phyloP scores from a whole-genome alignment of 2,329 filamentous ascomycete species.

The Colletotrichum trifolii region DNA sequence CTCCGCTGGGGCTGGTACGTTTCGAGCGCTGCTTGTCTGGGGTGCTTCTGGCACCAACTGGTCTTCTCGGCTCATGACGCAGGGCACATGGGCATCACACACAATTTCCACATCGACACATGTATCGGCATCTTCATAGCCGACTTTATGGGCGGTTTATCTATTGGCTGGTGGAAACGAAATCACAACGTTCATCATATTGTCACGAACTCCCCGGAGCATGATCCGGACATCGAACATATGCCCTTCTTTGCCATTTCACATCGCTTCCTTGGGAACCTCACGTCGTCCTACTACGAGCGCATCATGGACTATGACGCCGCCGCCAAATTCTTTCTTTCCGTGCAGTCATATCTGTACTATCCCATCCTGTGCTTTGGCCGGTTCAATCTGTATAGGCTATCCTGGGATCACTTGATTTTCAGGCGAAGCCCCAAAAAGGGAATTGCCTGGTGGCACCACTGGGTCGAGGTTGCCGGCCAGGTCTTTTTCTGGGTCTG shows the following conservation, averaged over 20 bases:
- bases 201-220: constrained; percentile 93
- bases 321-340: constrained; percentile 75
- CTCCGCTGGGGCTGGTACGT: constrained; percentile 74
- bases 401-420: constrained; percentile 83
- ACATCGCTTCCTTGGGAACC: constrained; percentile 78
- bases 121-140: constrained; percentile 91
- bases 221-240: constrained; percentile 95
- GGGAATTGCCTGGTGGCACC: constrained; percentile 84
- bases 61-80: constrained; percentile 95
- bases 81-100: constrained; percentile 97
- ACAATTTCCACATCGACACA: constrained; percentile 85
- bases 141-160: constrained; percentile 89
- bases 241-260: constrained; percentile 90
- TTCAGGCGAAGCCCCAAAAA: constrained; percentile 76
- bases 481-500: constrained; percentile 87
- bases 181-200: constrained; percentile 98
- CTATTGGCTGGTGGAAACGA: constrained; percentile 95
- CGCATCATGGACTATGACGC: constrained; percentile 82
- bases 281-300: constrained; percentile 87
- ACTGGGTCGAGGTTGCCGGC: constrained; percentile 81
- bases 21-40: constrained; percentile 78
- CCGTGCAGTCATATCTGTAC: constrained; percentile 84
- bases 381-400: constrained; percentile 86
- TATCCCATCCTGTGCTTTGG: constrained; percentile 84
- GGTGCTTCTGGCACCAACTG: constrained; percentile 92